Percentiles rank a stretch among this genome's conserved stretches.
Conservation (phyloP, 163 green algal species). For the Chlamydomonas reinhardtii region DNA sequence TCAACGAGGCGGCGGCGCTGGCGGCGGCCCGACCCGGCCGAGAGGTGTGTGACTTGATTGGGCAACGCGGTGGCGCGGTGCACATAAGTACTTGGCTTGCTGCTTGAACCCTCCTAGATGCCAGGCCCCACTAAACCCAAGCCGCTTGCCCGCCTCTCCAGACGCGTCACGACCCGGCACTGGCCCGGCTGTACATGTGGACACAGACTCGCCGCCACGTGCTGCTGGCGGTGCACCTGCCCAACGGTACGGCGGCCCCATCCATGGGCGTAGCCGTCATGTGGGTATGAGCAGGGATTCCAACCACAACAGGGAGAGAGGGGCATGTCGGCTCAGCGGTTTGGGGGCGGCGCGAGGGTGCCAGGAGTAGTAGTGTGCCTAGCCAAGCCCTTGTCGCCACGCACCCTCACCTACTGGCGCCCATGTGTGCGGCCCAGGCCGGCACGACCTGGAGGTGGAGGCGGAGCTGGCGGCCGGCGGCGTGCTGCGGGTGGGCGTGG, state of each 20-base stretch:
- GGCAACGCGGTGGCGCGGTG: neutral
- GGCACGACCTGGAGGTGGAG: slow-evolving; percentile 74
- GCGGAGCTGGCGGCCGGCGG: slow-evolving; percentile 59
- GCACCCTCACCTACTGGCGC: no score
- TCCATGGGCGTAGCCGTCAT: no score
- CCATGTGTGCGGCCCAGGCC: slow-evolving; percentile 63
- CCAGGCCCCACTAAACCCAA: no score
- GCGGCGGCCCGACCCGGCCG: neutral
- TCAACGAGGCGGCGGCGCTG: slow-evolving; percentile 34
- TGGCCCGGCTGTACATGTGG: slow-evolving; percentile 87
- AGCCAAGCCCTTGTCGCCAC: no score
- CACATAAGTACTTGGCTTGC: no score
- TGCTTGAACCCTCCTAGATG: no score
- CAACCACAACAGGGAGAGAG: no score
- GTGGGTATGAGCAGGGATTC: neutral
- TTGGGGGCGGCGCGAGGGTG: no score
- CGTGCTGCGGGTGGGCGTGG: slow-evolving; percentile 67
- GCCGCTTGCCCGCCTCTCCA: neutral
- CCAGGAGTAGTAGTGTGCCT: no score
- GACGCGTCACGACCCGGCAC: slow-evolving; percentile 60
- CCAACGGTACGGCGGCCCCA: no score
- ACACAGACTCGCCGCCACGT: slow-evolving; percentile 72
- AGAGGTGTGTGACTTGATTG: neutral
- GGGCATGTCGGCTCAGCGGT: no score
- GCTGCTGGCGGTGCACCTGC: slow-evolving; percentile 76